Base-by-base conservation (phyloP, 352 stramenopile species). In the Discostella stelligera region DNA sequence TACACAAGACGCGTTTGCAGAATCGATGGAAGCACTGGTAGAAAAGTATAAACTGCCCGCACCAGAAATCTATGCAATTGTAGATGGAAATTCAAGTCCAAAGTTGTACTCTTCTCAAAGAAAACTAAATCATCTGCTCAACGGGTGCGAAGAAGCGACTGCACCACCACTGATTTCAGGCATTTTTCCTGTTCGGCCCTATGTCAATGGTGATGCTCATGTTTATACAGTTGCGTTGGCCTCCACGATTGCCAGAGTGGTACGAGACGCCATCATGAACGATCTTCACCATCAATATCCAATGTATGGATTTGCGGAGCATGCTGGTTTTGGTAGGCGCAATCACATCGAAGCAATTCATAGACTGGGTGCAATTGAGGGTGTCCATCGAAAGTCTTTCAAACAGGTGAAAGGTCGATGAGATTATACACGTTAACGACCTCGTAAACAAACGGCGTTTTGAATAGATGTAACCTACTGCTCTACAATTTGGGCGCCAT, bases 241-340 rank as follows among this genome's bases (percentile, higher is more conserved):
- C 8, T 98, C 94, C 37, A 95, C 98, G 73, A 92, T 98, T 62
- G 95, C 96, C 56, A 97, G 97, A 71, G 95, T 98, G 21, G 95
- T 91, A 52, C 88, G 94, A 27, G 94, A 98, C 76, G 82, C 85
- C 0, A 83, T 98, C 25, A 96, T 98, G 94, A 60, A 91, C 39
- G 82, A 94, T 64, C 89, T 94, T 49, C 89, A 98, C 65, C 79
- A 82, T 23, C 55, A 94, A 73, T 97, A 94, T 83, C 95, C 95
- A 32, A 77, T 91, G 53, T 98, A 98, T 82, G 90, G 90, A 56
- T 94, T 98, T 64, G 94, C 93, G 59, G 84, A 93, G 68, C 90
- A 98, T 87, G 96, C 96, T 60, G 96, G 96, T 30, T 98, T 97
- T 77, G 91, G 92, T 16, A 97, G 94, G 7, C 82, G 69, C 56